phyloP scores from a whole-genome alignment of 352 stramenopile genomes.

The Phytophthora hybrid region DNA sequence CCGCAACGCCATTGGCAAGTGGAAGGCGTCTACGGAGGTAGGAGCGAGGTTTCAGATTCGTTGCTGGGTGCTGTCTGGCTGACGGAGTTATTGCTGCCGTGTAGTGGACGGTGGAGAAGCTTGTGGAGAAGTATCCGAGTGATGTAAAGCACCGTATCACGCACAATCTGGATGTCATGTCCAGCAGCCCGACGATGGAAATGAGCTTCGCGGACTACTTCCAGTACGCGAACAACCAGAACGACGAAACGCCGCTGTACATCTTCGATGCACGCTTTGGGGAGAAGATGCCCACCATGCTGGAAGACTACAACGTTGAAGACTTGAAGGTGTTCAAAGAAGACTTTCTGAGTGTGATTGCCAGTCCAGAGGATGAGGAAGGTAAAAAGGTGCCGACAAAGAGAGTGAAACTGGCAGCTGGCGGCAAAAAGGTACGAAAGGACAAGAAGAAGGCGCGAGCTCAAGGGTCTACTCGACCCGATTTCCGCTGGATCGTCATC shows the following conservation, averaged over 20 bases:
- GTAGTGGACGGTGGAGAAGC: slow-evolving; percentile 79
- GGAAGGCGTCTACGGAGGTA: slow-evolving; percentile 77
- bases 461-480: slow-evolving; percentile 51
- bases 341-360: slow-evolving; percentile 69
- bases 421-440: slow-evolving; percentile 50
- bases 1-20: slow-evolving; percentile 68
- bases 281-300: slow-evolving; percentile 78
- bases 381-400: slow-evolving; percentile 22
- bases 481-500: slow-evolving; percentile 89
- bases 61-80: slow-evolving; percentile 6
- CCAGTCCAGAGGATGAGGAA: slow-evolving; percentile 33
- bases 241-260: slow-evolving; percentile 90
- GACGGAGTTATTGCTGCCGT: slow-evolving; percentile 6
- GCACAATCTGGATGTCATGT: slow-evolving; percentile 84
- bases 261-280: slow-evolving; percentile 89
- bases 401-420: slow-evolving; percentile 41
- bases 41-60: not conserved
- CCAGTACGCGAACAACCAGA: slow-evolving; percentile 65
- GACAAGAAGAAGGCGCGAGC: slow-evolving; percentile 48
- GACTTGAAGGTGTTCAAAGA: slow-evolving; percentile 79
- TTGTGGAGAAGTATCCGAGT: slow-evolving; percentile 55
- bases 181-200: slow-evolving; percentile 59
- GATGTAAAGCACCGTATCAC: slow-evolving; percentile 72
- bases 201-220: slow-evolving; percentile 85
- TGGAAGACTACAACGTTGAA: slow-evolving; percentile 72